A percentile compares a stretch with the other conserved stretches of the same genome.
Evolutionary conservation across 2,329 filamentous ascomycete species (phyloP).

Genomic region (Nannizzia gypsea): DNA sequence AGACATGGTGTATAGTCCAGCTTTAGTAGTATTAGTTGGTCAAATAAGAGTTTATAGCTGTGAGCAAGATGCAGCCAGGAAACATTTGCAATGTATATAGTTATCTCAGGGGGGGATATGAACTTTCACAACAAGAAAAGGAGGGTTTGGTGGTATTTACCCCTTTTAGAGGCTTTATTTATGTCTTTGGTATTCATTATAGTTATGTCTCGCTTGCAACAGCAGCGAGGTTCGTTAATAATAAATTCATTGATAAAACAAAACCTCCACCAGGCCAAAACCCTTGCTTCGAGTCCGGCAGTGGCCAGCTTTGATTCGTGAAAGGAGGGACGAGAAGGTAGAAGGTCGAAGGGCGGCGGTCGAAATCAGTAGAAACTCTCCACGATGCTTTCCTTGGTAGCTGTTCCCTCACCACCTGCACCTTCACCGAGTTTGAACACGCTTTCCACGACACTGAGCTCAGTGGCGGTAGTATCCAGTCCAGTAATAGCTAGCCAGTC

Average conservation of each 20-base stretch:
- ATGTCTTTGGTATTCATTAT: background rate
- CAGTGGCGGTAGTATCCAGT: conserved; percentile 90
- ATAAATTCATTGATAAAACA: background rate
- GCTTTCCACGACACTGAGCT: conserved; percentile 89
- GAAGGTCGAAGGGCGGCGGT: background rate
- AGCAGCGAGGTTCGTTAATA: background rate
- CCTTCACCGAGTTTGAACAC: conserved; percentile 92
- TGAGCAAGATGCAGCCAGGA: background rate
- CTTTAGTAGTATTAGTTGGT: background rate
- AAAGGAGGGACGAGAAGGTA: background rate
- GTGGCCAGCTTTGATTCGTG: background rate
- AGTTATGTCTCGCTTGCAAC: background rate
- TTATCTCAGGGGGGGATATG: background rate
- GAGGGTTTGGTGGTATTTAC: background rate
- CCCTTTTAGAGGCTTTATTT: background rate
- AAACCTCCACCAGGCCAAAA: background rate
- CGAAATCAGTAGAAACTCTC: conserved; percentile 88
- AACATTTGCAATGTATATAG: background rate
- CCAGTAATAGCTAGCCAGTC: conserved; percentile 95
- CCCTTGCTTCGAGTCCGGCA: background rate
- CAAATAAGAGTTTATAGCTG: background rate
- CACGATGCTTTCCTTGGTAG: conserved; percentile 93
- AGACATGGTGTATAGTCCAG: background rate
- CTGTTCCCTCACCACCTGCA: conserved; percentile 54
- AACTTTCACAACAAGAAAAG: background rate